These are phyloP conservation scores for Plasmodium inui DNA, from an alignment of 169 alveolate species.

Conservation along the genomic window DNA sequence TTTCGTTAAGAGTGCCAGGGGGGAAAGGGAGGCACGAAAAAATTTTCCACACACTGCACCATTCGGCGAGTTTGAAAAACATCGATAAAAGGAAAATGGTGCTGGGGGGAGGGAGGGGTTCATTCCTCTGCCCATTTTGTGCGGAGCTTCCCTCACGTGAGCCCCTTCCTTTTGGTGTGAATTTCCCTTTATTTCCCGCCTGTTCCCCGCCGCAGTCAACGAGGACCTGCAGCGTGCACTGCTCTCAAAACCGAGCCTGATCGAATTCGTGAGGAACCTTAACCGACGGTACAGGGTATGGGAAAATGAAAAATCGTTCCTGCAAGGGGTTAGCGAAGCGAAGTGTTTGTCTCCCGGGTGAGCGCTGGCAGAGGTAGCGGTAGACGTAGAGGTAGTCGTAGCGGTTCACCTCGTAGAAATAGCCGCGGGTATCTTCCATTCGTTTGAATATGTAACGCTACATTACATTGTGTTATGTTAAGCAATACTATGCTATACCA, in stretches of 20 bases:
- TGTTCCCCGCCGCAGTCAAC: conserved; percentile 15
- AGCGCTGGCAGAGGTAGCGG: background rate
- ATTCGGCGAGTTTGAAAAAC: background rate
- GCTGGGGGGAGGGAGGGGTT: background rate
- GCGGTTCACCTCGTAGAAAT: background rate
- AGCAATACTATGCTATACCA: background rate
- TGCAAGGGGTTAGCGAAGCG: conserved; percentile 12
- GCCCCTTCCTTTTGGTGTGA: background rate
- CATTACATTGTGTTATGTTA: background rate
- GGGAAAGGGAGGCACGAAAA: background rate
- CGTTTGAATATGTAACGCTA: background rate
- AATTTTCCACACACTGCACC: background rate
- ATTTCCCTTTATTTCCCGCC: background rate
- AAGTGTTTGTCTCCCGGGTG: background rate
- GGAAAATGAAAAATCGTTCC: conserved; percentile 69
- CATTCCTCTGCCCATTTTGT: background rate
- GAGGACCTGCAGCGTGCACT: conserved; percentile 29
- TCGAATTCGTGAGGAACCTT: conserved; percentile 39
- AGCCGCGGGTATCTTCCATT: background rate
- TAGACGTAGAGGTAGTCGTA: no score
- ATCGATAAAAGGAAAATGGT: background rate
- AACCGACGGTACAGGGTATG: conserved; percentile 37
- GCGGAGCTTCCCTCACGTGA: background rate
- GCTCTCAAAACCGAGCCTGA: conserved; percentile 53
- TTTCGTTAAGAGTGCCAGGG: background rate